Percentiles rank a stretch among this genome's conserved stretches.
Conservation (phyloP, 129 eudicot genomes). For the Lactuca saligna region DNA sequence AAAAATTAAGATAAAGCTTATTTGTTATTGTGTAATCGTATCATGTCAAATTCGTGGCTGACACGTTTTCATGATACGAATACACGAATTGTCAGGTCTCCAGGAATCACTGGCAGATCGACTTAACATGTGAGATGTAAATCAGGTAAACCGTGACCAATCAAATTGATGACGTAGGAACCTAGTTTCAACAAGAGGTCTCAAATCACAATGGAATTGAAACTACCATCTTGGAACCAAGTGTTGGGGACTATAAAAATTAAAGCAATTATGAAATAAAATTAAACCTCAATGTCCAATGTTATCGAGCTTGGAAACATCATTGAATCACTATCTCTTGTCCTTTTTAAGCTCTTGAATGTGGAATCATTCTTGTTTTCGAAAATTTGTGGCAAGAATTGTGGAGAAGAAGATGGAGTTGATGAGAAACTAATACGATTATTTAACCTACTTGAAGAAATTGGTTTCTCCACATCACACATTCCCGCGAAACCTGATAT, state of each 20-base stretch:
- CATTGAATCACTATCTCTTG: constrained; percentile 46
- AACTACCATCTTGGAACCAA: no score
- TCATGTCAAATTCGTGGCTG: no score
- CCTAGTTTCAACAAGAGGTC: no score
- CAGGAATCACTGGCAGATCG: not conserved
- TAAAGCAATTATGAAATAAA: constrained; percentile 9
- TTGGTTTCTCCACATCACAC: constrained; percentile 44
- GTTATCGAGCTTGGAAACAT: constrained; percentile 39
- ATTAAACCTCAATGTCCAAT: constrained; percentile 52
- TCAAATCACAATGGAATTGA: no score
- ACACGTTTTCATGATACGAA: no score
- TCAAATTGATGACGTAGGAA: no score
- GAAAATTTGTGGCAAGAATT: constrained; percentile 54
- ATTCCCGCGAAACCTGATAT: constrained; percentile 43
- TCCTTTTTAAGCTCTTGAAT: constrained; percentile 51
- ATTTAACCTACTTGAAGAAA: constrained; percentile 41
- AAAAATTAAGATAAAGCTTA: no score
- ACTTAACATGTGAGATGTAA: not conserved
- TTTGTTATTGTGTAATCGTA: no score
- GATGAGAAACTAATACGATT: constrained; percentile 51
- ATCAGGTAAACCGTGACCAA: not conserved
- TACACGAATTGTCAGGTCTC: no score
- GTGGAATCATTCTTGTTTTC: constrained; percentile 46
- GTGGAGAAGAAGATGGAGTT: constrained; percentile 35
- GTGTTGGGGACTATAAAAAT: not conserved